phyloP scores from a whole-genome alignment of 2,329 filamentous ascomycete species.

The Pseudogymnoascus sp. region DNA sequence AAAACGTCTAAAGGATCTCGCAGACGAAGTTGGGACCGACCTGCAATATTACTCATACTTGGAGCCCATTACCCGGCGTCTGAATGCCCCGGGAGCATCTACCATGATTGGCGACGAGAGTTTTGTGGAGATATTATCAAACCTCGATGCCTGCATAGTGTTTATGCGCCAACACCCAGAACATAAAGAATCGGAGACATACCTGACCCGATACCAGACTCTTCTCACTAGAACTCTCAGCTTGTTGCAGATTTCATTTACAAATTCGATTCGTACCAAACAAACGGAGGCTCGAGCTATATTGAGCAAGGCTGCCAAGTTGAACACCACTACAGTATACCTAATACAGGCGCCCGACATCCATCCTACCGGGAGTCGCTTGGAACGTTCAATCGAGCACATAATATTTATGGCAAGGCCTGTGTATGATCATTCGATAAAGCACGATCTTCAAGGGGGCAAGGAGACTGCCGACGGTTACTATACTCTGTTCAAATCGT shows the following conservation, averaged over 20 bases:
- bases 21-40: conserved; percentile 79
- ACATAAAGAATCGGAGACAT: conserved; percentile 82
- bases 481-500: conserved; percentile 3
- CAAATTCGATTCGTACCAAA: conserved; percentile 9
- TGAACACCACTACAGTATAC: conserved; percentile 11
- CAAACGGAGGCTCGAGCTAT: conserved; percentile 2
- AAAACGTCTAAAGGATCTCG: conserved; percentile 67
- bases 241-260: conserved; percentile 38
- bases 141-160: conserved; percentile 81
- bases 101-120: conserved; percentile 77
- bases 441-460: background rate
- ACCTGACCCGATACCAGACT: conserved; percentile 79
- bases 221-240: conserved; percentile 64
- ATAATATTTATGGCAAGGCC: conserved; percentile 9
- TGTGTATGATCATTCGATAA: conserved; percentile 8
- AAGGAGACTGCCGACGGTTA: background rate
- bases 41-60: conserved; percentile 93
- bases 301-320: conserved; percentile 4
- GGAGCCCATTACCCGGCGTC: conserved; percentile 78
- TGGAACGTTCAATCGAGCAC: conserved; percentile 11
- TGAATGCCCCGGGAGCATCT: conserved; percentile 87
- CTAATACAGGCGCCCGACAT: conserved; percentile 10
- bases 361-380: background rate
- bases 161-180: conserved; percentile 84
- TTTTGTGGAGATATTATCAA: conserved; percentile 81